Evolutionary conservation across 1,284 basidiomycete genomes (phyloP).

Genomic region (Cryptococcus jaspeensis): DNA sequence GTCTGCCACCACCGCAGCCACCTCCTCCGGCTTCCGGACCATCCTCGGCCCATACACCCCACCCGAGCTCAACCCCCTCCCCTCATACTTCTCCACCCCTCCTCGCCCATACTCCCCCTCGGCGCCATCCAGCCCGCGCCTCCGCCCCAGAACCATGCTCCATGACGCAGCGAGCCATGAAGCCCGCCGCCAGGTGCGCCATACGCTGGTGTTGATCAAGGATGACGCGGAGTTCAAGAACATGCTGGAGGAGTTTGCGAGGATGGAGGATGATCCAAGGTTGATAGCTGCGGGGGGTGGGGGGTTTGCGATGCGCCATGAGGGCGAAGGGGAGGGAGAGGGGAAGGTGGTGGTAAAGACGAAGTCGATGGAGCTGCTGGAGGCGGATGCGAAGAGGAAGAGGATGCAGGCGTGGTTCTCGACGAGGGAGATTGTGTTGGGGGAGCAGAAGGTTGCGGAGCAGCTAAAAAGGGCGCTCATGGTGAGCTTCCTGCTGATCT

Average conservation of each 20-base stretch:
- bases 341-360: constrained; percentile 1
- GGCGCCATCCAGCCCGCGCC: neutral
- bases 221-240: constrained; percentile 32
- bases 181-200: constrained; percentile 20
- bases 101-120: neutral
- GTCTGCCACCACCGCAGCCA: too few relatives aligned
- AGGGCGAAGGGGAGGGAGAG: neutral
- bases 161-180: constrained; percentile 9
- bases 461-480: constrained; percentile 27
- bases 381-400: constrained; percentile 7
- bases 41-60: constrained; percentile 10
- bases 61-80: constrained; percentile 3
- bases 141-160: neutral
- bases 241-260: constrained; percentile 22
- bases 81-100: neutral
- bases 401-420: constrained; percentile 36
- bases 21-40: too few relatives aligned
- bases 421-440: constrained; percentile 35
- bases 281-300: constrained; percentile 6
- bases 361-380: constrained; percentile 3
- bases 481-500: constrained; percentile 17
- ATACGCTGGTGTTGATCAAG: constrained; percentile 32
- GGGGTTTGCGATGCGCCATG: constrained; percentile 1
- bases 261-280: constrained; percentile 14
- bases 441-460: constrained; percentile 30